Evolutionary conservation across 192 early-diverging fungal species (phyloP), one percentile per base, ranked within the genome.

Genomic region (Umbelopsis ramanniana): DNA sequence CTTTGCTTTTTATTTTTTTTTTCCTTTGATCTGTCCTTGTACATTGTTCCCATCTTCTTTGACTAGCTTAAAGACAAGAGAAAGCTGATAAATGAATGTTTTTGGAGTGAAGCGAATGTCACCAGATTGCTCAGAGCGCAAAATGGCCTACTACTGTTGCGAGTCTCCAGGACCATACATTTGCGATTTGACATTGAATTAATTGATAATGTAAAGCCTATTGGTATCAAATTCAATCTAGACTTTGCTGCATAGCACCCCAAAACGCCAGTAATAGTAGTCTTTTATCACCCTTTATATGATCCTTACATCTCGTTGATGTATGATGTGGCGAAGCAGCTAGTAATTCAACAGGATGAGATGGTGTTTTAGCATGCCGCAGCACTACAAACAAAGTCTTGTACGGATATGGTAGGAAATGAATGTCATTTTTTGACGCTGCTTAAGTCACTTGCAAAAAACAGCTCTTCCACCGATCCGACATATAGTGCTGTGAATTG

Each of bases 341-440:
- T 73, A 89, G 11, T 22, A 15, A 12, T 57, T 95, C 97, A 70
- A 97, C 87, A 54, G 92, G 97, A 93, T 23, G 93, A 91, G 26
- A 89, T 80, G 10, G 97, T 86, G 69, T 89, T 90, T 37, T 88
- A 92, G 33, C 86, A 73, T 0, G 93, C 93, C 21, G 94, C 86
- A 24, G 87, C 87, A 74, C 95, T 95, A 50, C 90, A 89, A 83
- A 99, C 94, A 82, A 95, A 97, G 9, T 97, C 66, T 87, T 97
- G 94, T 38, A 96, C 94, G 71, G 93, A 92, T 46, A 96, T 77
- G 2, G 95, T 93, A 74, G 96, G 95, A 19, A 95, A 96, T 99
- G 98, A 83, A 98, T 98, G 48, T 97, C 89, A 2, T 95, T 92
- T 10, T 96, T 96, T 43, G 11, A 5, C 1, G 3, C 40, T 43